Evolutionary conservation across 345 rosid genomes (phyloP).

Genomic region (Pistacia integerrima): DNA sequence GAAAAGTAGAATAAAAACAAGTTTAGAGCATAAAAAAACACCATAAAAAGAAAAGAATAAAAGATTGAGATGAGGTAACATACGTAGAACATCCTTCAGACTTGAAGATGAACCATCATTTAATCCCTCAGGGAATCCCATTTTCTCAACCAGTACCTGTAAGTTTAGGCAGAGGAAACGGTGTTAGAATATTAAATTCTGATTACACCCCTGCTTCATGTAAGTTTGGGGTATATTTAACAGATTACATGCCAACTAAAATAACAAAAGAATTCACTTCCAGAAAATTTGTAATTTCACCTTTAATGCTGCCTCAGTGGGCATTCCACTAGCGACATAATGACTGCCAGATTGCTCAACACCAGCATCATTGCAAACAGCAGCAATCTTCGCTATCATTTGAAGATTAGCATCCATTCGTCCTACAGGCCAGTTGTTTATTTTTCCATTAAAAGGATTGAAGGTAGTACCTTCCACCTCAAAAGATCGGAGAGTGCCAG

Average conservation of each 20-base stretch:
- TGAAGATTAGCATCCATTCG: slow-evolving; percentile 86
- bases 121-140: slow-evolving; percentile 73
- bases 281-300: slow-evolving; percentile 35
- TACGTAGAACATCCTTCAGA: slow-evolving; percentile 54
- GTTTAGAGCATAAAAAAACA: background rate
- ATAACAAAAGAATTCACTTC: background rate
- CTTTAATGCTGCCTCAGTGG: slow-evolving; percentile 99
- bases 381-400: slow-evolving; percentile 85
- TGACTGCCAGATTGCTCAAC: slow-evolving; percentile 72
- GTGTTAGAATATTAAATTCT: background rate
- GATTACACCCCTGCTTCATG: background rate
- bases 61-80: slow-evolving; percentile 16
- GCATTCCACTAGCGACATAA: slow-evolving; percentile 70
- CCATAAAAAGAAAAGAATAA: slow-evolving; percentile 1
- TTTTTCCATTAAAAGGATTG: slow-evolving; percentile 79
- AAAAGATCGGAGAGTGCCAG: slow-evolving; percentile 68
- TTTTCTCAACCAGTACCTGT: slow-evolving; percentile 94
- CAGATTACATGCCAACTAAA: background rate
- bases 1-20: background rate
- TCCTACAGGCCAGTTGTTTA: slow-evolving; percentile 69
- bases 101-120: slow-evolving; percentile 39
- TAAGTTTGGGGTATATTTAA: background rate
- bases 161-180: background rate
- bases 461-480: slow-evolving; percentile 84
- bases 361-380: slow-evolving; percentile 84